A percentile compares a stretch with the other conserved stretches of the same genome.
phyloP scores from a whole-genome alignment of 2,329 filamentous ascomycete genomes.

The Dactylonectria estremocensis region DNA sequence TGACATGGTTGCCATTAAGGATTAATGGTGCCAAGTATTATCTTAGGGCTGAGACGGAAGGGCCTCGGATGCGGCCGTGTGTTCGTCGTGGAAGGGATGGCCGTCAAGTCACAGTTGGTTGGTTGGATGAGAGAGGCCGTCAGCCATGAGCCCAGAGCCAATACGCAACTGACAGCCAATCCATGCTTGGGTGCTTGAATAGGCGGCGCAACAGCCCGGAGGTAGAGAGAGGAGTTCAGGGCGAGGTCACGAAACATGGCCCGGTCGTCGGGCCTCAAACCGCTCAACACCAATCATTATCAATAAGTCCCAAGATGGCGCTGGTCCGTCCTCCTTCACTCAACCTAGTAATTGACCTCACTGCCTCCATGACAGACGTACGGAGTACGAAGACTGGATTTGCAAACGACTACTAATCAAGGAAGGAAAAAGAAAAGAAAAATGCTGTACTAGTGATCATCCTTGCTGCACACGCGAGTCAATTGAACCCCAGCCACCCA shows the following conservation, averaged over 20 bases:
- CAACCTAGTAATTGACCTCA: neutral
- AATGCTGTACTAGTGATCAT: neutral
- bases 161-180: slow-evolving; percentile 17
- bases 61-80: slow-evolving; percentile 41
- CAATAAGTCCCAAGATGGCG: neutral
- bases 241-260: slow-evolving; percentile 36
- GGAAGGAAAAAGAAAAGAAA: no score
- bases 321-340: neutral
- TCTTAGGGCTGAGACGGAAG: slow-evolving; percentile 31
- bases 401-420: neutral
- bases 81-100: slow-evolving; percentile 24
- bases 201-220: no score
- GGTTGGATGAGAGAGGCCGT: slow-evolving; percentile 12
- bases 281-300: slow-evolving; percentile 20
- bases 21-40: neutral
- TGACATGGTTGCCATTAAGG: neutral
- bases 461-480: slow-evolving; percentile 23
- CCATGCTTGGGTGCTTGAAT: no score
- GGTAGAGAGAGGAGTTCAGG: neutral
- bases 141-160: neutral
- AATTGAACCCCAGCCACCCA: slow-evolving; percentile 19
- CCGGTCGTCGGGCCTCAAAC: slow-evolving; percentile 35
- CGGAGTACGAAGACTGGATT: no score
- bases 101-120: slow-evolving; percentile 1
- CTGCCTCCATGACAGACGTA: no score